Evolutionary conservation across 2,329 filamentous ascomycete genomes (phyloP), one percentile per base, ranked within the genome.

Genomic region (Aureobasidium mangrovei): DNA sequence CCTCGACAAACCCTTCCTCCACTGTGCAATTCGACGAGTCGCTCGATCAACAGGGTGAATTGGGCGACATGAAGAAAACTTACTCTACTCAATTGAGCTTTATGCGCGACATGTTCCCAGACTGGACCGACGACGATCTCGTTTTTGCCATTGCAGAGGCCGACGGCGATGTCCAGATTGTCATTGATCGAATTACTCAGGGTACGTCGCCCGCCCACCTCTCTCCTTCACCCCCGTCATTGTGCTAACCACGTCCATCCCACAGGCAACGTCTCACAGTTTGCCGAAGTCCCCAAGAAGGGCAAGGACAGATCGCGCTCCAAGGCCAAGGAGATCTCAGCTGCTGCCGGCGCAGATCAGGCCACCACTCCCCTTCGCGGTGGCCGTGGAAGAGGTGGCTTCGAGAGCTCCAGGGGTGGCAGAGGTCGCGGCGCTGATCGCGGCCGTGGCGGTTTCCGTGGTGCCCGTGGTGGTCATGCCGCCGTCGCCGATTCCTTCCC

Each of bases 61-160:
- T 97, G 62, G 88, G 86, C 67, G 83, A 94, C 73, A 83, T 97
- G 69, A 94, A 94, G 81, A 90, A 88, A 77, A 84, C 88, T 70
- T 93, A 95, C 69, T 81, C 86, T 65, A 76, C 77, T 66, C 88
- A 91, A 74, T 81, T 95, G 64, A 77, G 78, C 59, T 83, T 85
- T 65, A 83, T 98, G 69, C 90, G 88, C 75, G 91, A 95, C 71
- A 84, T 97, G 75, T 96, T 95, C 76, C 83, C 88, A 57, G 86
- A 90, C 72, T 97, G 91, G 93, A 91, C 90, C 63, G 88, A 95
- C 67, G 88, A 91, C 70, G 91, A 97, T 70, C 82, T 97, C 60
- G 83, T 97, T 60, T 93, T 93, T 70, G 91, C 91, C 59, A 79
- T 98, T 57, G 83, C 95, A 71, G 93, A 98, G 76, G 86, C 85